These are phyloP conservation scores for Mediolabrus comicus DNA, from an alignment of 108 stramenopile genomes.

Conservation along the genomic window DNA sequence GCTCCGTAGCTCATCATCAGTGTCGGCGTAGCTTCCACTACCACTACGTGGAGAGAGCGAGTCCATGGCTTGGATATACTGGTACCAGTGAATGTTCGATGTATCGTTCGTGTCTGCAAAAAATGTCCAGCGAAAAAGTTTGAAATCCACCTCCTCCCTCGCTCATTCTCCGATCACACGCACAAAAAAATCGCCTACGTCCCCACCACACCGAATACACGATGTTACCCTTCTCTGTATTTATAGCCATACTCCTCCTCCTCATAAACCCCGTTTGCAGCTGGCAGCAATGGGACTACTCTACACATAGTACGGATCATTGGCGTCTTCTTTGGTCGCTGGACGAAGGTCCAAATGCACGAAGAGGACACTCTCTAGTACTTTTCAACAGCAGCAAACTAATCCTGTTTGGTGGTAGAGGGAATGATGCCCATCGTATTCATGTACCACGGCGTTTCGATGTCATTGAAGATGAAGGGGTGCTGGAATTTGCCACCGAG, in stretches of 20 bases:
- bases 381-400: constrained; percentile 43
- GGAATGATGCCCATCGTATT: constrained; percentile 44
- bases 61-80: background rate
- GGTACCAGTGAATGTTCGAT: too few relatives aligned
- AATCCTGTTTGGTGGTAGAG: constrained; percentile 69
- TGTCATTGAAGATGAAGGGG: constrained; percentile 53
- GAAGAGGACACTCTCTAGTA: constrained; percentile 53
- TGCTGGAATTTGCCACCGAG: constrained; percentile 66
- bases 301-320: constrained; percentile 30
- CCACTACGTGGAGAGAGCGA: background rate
- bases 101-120: too few relatives aligned
- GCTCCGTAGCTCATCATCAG: constrained; percentile 24
- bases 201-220: too few relatives aligned
- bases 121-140: too few relatives aligned
- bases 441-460: constrained; percentile 55
- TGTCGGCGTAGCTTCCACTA: too few relatives aligned
- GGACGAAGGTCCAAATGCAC: constrained; percentile 30
- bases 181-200: too few relatives aligned
- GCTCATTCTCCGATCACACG: too few relatives aligned
- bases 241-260: background rate
- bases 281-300: constrained; percentile 51
- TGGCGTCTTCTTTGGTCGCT: constrained; percentile 48
- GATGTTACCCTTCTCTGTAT: background rate
- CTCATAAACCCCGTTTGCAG: background rate
- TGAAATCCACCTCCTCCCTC: too few relatives aligned